Conservation (phyloP, 495 filamentous ascomycete genomes). For the Aspergillus ellipticus region DNA sequence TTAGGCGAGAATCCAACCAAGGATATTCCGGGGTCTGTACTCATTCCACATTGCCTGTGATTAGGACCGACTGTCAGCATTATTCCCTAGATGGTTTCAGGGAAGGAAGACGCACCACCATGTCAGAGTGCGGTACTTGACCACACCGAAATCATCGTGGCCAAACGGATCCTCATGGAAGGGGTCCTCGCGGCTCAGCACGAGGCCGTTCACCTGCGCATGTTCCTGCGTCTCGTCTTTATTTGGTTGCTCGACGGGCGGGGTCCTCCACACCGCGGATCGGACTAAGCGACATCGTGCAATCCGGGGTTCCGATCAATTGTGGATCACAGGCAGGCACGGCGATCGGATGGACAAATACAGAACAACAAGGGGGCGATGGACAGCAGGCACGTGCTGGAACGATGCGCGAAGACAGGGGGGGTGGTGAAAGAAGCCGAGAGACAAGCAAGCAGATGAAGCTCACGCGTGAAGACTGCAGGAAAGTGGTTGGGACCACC, state of each 20-base stretch:
- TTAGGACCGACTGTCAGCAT: constrained; percentile 2
- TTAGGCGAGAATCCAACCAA: background rate
- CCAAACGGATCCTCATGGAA: constrained; percentile 23
- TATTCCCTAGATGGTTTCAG: background rate
- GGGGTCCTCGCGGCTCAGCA: too few relatives aligned
- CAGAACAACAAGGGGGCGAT: too few relatives aligned
- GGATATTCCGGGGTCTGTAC: constrained; percentile 1
- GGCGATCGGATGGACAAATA: too few relatives aligned
- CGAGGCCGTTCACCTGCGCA: too few relatives aligned
- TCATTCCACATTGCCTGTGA: constrained; percentile 28
- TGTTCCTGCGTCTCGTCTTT: background rate
- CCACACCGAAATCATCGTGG: constrained; percentile 21
- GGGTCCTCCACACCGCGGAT: constrained; percentile 29
- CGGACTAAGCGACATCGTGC: constrained; percentile 10
- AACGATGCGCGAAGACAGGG: too few relatives aligned
- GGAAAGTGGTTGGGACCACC: too few relatives aligned
- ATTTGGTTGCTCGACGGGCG: constrained; percentile 24
- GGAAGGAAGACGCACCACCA: constrained; percentile 27
- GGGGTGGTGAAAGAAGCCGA: too few relatives aligned
- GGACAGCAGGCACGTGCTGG: too few relatives aligned
- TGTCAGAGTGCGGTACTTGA: constrained; percentile 30
- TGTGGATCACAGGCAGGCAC: too few relatives aligned
- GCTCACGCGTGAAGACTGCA: too few relatives aligned
- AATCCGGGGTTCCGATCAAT: background rate
- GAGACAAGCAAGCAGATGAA: too few relatives aligned